Evolutionary conservation across 1,139 yeast genomes (phyloP).

Genomic region (Eremothecium gossypii): DNA sequence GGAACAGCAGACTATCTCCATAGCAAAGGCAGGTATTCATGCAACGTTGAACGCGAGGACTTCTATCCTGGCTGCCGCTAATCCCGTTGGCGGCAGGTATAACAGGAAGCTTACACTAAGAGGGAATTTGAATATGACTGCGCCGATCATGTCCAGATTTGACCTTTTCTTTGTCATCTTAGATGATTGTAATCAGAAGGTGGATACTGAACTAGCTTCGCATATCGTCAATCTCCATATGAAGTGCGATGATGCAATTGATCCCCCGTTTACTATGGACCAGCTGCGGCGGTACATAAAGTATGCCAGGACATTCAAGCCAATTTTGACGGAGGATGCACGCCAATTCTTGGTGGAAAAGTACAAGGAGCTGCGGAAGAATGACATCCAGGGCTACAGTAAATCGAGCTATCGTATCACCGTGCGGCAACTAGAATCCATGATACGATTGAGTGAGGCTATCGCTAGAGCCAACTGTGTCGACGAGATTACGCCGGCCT

Average conservation of each 20-base stretch:
- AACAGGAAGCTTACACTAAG: conserved; percentile 78
- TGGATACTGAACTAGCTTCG: conserved; percentile 82
- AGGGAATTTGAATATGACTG: conserved; percentile 92
- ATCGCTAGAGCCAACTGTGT: conserved; percentile 97
- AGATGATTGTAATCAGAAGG: conserved; percentile 88
- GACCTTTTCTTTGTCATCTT: conserved; percentile 89
- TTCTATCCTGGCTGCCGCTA: conserved; percentile 93
- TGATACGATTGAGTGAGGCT: conserved; percentile 91
- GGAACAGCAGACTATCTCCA: conserved; percentile 98
- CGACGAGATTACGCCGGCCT: conserved; percentile 73
- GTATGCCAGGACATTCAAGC: conserved; percentile 91
- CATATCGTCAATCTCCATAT: conserved; percentile 92
- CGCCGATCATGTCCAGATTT: conserved; percentile 97
- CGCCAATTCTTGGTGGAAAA: conserved; percentile 66
- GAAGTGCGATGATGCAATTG: conserved; percentile 81
- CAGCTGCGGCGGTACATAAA: conserved; percentile 82
- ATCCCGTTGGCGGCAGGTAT: conserved; percentile 93
- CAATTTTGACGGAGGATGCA: conserved; percentile 76
- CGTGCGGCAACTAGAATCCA: conserved; percentile 90
- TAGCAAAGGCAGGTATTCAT: conserved; percentile 97
- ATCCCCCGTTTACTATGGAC: conserved; percentile 84
- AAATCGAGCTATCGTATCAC: conserved; percentile 86
- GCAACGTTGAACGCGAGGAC: conserved; percentile 96
- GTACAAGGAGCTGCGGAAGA: conserved; percentile 80
- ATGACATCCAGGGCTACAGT: conserved; percentile 79